Conservation (phyloP, 2,329 filamentous ascomycete species). For the Xylariaceae sp. region DNA sequence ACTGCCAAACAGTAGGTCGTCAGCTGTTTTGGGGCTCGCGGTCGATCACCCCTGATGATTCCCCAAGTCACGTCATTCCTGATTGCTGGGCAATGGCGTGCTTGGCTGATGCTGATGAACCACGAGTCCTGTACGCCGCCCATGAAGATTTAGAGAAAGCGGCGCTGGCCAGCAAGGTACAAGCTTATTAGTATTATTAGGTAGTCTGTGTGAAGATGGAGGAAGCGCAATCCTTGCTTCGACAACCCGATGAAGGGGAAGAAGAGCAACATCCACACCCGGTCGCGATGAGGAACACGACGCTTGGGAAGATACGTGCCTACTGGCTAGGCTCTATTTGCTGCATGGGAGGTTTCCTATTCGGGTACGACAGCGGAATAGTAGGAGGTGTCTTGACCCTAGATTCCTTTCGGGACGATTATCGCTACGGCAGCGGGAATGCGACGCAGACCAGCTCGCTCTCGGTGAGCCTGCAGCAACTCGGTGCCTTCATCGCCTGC, state of each 20-base stretch:
- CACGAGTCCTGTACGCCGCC: too few species aligned
- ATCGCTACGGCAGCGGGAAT: slow-evolving; percentile 18
- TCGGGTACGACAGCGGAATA: slow-evolving; percentile 41
- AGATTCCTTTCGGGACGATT: slow-evolving; percentile 25
- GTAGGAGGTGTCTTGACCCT: slow-evolving; percentile 29
- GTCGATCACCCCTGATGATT: too few species aligned
- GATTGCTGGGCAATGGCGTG: too few species aligned
- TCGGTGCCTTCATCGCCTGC: slow-evolving; percentile 30
- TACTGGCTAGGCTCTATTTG: slow-evolving; percentile 49
- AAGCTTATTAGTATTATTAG: too few species aligned
- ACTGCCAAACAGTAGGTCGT: not conserved
- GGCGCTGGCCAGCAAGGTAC: too few species aligned
- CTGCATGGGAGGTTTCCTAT: slow-evolving; percentile 46
- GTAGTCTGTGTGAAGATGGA: slow-evolving; percentile 12
- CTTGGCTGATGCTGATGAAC: too few species aligned
- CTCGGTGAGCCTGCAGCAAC: slow-evolving; percentile 27
- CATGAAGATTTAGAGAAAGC: too few species aligned
- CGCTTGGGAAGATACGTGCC: slow-evolving; percentile 37
- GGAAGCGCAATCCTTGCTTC: slow-evolving; percentile 13
- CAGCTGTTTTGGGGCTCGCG: not conserved
- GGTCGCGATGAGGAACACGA: slow-evolving; percentile 20
- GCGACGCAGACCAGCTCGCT: slow-evolving; percentile 26
- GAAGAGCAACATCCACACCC: not conserved
- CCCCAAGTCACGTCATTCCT: too few species aligned
- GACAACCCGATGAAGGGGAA: slow-evolving; percentile 4